phyloP scores from a whole-genome alignment of 345 rosid species.

The Boechera divaricarpa region DNA sequence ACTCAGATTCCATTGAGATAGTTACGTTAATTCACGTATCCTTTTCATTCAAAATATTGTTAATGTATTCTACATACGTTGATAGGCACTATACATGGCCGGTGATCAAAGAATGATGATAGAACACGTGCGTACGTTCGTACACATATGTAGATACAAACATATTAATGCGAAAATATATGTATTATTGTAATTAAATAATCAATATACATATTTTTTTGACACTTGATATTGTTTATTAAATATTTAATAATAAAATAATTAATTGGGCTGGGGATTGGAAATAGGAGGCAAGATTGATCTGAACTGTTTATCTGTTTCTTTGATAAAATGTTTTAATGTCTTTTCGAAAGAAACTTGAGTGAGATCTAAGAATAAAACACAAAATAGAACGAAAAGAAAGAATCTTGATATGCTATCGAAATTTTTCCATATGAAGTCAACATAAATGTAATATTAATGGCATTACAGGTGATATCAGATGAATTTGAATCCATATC shows the following conservation, averaged over 20 bases:
- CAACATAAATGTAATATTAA: neutral
- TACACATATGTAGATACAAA: constrained; percentile 20
- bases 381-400: neutral
- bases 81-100: neutral
- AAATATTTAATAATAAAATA: neutral
- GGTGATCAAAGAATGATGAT: constrained; percentile 12
- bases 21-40: constrained; percentile 9
- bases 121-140: constrained; percentile 23
- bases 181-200: neutral
- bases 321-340: neutral
- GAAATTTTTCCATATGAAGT: neutral
- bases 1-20: neutral
- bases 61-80: neutral
- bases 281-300: constrained; percentile 22
- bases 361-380: neutral
- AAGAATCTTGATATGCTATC: neutral
- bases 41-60: neutral
- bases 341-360: constrained; percentile 16
- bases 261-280: neutral
- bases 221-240: neutral
- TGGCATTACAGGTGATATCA: neutral
- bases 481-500: neutral
- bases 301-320: neutral
- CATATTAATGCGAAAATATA: neutral
- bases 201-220: neutral